A percentile compares a stretch with the other conserved stretches of the same genome.
Evolutionary conservation across 495 filamentous ascomycete species (phyloP).

Genomic region (Aspergillus hancockii): DNA sequence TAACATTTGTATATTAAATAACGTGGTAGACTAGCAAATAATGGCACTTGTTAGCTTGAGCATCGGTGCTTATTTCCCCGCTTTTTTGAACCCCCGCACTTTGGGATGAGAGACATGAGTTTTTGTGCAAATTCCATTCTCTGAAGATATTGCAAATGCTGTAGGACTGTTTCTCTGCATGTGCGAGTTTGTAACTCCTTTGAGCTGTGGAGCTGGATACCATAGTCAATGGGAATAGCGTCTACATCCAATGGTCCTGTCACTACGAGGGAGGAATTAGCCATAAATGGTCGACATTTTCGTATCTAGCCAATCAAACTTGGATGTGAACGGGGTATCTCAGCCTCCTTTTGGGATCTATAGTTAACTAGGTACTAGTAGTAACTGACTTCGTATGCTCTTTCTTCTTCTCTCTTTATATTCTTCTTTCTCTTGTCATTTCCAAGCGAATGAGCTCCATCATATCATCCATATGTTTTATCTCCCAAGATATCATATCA

Average conservation of each 20-base stretch:
- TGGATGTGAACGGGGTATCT: conserved; percentile 21
- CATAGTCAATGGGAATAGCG: too few species aligned
- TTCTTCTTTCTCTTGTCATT: conserved; percentile 1
- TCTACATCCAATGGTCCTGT: not conserved
- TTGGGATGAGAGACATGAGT: too few species aligned
- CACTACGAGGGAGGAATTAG: too few species aligned
- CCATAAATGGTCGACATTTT: too few species aligned
- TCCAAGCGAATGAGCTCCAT: conserved; percentile 4
- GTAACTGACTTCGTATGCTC: not conserved
- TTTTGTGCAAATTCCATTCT: too few species aligned
- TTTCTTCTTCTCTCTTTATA: not conserved
- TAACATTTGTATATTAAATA: not conserved
- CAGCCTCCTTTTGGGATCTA: conserved; percentile 20
- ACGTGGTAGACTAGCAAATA: not conserved
- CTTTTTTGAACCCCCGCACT: not conserved
- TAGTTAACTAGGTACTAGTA: too few species aligned
- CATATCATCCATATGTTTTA: not conserved
- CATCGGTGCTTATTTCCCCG: not conserved
- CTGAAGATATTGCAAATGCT: not conserved
- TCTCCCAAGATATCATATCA: not conserved
- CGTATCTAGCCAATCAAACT: conserved; percentile 21
- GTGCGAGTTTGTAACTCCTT: not conserved
- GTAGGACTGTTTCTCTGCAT: not conserved
- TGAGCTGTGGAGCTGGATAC: too few species aligned
- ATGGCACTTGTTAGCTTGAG: not conserved